Conservation (phyloP, 768 basidiomycete species). For the Termitomyces titanicus region DNA sequence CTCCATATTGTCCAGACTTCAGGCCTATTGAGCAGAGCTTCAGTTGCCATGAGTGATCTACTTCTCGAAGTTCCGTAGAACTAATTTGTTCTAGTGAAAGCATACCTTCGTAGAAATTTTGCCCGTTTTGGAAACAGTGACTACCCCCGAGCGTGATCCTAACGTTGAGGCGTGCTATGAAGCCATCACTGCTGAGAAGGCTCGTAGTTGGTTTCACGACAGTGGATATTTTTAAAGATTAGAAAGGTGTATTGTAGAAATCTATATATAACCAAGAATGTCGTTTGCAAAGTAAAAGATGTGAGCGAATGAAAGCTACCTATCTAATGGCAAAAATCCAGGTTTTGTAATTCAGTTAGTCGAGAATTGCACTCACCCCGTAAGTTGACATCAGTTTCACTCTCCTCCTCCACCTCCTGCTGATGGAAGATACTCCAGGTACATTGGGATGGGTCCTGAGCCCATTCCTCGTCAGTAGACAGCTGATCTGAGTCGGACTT, state of each 20-base stretch:
- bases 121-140: slow-evolving; percentile 7
- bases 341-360: too few relatives aligned
- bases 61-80: not conserved
- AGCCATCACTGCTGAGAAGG: slow-evolving; percentile 18
- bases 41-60: slow-evolving; percentile 18
- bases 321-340: too few relatives aligned
- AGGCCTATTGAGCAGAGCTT: slow-evolving; percentile 34
- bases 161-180: slow-evolving; percentile 13
- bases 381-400: too few relatives aligned
- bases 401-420: too few relatives aligned
- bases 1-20: slow-evolving; percentile 33
- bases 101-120: slow-evolving; percentile 18
- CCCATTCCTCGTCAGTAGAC: too few relatives aligned
- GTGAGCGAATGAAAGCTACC: too few relatives aligned
- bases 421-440: too few relatives aligned
- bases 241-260: too few relatives aligned
- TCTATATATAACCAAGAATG: not conserved
- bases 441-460: too few relatives aligned
- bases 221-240: not conserved
- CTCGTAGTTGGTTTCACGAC: slow-evolving; percentile 18
- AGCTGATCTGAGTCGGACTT: too few relatives aligned
- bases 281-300: too few relatives aligned
- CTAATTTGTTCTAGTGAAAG: slow-evolving; percentile 19
- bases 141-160: slow-evolving; percentile 8
- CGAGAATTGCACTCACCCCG: too few relatives aligned